Base-by-base conservation (phyloP, 805 yeast species). In the Phaffomyces antillensis region DNA sequence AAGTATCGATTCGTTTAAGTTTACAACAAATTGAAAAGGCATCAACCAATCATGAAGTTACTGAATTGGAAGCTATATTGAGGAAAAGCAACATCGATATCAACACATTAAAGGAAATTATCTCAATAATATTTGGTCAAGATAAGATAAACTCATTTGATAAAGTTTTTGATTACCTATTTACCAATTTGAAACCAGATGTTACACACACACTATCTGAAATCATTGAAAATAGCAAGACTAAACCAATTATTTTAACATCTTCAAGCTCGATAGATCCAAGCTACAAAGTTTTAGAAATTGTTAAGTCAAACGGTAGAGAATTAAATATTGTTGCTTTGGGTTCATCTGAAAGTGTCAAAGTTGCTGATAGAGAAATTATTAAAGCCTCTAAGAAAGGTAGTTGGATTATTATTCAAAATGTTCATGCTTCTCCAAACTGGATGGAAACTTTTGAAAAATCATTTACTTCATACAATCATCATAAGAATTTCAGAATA, bases 371-470 rank as follows among this genome's bases (percentile, higher is more conserved):
- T 20, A 63, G 67, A 41, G 76, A 77, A n/a, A 63, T 87, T 9
- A 55, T 59, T 1, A 61, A 59, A 10, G 76, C 79, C 0, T 56
- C 71, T 1, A 63, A 58, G n/a, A 56, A 57, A 1, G 88, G 86
- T 0, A 54, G 60, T 2, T 88, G 96, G 96, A 61, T 91, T 0
- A 54, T 90, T 26, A 61, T 91, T 28, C 96, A 91, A 58, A 90
- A 90, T 56, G 67, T 86, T 12, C 96, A 91, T 47, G 73, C 84
- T 71, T 77, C 93, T 0, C 65, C 74, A 1, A 60, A 58, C 4
- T 83, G 95, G 88, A 64, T 86, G 25, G 75, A 72, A 13, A 56
- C 66, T 10, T 61, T 86, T 17, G 81, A 72, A 41, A 76, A 72
- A 52, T 56, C 60, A n/a, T 58, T 79, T 38, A 70, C 65, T 28